Conservation (phyloP, 495 filamentous ascomycete species). For the Penicillium parvum region DNA sequence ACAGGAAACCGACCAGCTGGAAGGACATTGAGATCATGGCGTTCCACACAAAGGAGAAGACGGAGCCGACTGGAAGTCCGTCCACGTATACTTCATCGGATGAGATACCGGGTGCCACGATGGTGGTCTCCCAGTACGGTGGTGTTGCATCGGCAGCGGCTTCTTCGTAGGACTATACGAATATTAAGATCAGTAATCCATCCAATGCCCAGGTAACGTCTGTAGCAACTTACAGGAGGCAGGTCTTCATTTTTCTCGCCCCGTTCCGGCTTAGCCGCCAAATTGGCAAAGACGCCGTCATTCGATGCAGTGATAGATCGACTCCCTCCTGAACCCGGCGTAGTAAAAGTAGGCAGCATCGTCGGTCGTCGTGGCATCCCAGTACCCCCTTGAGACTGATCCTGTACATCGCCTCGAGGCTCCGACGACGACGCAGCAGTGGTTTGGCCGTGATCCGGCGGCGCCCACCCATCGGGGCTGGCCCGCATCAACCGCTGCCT, state of each 20-base stretch:
- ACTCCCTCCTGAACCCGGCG: slow-evolving; percentile 33
- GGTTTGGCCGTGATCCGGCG: slow-evolving; percentile 24
- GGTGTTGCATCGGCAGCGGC: slow-evolving; percentile 94
- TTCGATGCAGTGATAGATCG: slow-evolving; percentile 57
- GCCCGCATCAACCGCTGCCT: slow-evolving; percentile 79
- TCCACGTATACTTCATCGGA: slow-evolving; percentile 94
- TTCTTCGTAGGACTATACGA: slow-evolving; percentile 97
- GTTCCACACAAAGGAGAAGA: slow-evolving; percentile 98
- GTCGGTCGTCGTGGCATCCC: slow-evolving; percentile 47
- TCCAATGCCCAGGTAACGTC: not conserved
- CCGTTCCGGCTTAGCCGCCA: slow-evolving; percentile 84
- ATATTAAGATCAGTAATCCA: slow-evolving; percentile 14
- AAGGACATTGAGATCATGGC: slow-evolving; percentile 99
- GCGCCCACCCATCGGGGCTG: slow-evolving; percentile 42
- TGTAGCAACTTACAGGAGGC: slow-evolving; percentile 70
- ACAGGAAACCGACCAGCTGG: slow-evolving; percentile 91
- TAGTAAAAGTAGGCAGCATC: slow-evolving; percentile 44
- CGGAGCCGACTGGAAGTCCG: slow-evolving; percentile 88
- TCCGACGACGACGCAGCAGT: slow-evolving; percentile 39
- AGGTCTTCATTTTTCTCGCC: slow-evolving; percentile 79
- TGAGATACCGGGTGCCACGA: slow-evolving; percentile 82
- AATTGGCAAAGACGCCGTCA: slow-evolving; percentile 95
- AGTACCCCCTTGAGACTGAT: slow-evolving; percentile 17
- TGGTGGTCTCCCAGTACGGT: slow-evolving; percentile 98
- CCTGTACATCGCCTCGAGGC: slow-evolving; percentile 19